A percentile compares a stretch with the other conserved stretches of the same genome.
phyloP scores from a whole-genome alignment of 805 yeast genomes.

The Saccharomycopsis synnaedendra region DNA sequence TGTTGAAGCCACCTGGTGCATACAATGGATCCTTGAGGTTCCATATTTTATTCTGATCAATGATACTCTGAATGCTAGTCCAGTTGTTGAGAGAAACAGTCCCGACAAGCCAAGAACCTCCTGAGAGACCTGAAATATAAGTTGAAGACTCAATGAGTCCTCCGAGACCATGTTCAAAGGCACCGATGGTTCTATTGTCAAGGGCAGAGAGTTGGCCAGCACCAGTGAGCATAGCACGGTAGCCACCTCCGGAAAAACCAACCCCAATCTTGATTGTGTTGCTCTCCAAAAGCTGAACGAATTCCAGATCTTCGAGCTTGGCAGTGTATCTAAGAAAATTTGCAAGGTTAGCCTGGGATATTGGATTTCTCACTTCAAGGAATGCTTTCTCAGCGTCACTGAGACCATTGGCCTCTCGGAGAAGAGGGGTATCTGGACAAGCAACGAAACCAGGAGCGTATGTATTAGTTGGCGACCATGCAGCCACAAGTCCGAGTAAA shows the following conservation, averaged over 20 bases:
- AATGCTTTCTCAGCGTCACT: conserved; percentile 39
- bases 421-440: conserved; percentile 34
- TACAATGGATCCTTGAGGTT: conserved; percentile 44
- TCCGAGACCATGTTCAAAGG: conserved; percentile 48
- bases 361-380: conserved; percentile 27
- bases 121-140: conserved; percentile 71
- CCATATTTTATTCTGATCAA: conserved; percentile 45
- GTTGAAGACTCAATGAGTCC: conserved; percentile 62
- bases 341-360: background rate
- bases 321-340: background rate
- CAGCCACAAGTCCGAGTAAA: background rate
- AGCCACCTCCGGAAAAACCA: conserved; percentile 80
- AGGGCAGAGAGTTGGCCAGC: conserved; percentile 76
- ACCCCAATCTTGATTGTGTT: conserved; percentile 40
- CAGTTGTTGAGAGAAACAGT: conserved; percentile 59
- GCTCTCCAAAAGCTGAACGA: background rate
- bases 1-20: conserved; percentile 44
- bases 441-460: conserved; percentile 51
- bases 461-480: background rate
- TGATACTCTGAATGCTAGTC: conserved; percentile 53
- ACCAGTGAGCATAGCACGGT: conserved; percentile 76
- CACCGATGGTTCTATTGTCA: conserved; percentile 55
- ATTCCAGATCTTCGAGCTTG: background rate
- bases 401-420: conserved; percentile 38
- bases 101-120: conserved; percentile 76